These are phyloP conservation scores for Quercus glauca DNA, from an alignment of 306 rosid species.

Conservation along the genomic window DNA sequence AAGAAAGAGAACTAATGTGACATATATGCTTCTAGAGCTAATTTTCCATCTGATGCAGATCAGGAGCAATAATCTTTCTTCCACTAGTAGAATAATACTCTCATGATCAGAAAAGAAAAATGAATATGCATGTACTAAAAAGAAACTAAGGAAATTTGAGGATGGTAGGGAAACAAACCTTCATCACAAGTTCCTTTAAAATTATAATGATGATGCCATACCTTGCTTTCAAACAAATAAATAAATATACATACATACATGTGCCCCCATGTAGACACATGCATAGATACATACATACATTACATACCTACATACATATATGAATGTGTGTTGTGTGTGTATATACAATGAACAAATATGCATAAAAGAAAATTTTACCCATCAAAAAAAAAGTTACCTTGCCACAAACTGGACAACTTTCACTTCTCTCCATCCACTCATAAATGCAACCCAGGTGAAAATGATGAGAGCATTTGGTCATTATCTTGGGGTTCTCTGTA, in stretches of 20 bases:
- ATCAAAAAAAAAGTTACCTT: constrained; percentile 36
- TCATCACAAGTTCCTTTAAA: not conserved
- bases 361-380: constrained; percentile 26
- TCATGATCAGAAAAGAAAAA: not conserved
- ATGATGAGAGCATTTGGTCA: constrained; percentile 92
- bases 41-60: not conserved
- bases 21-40: not conserved
- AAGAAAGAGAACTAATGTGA: not conserved
- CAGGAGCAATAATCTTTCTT: not conserved
- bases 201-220: not conserved
- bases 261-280: not conserved
- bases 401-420: constrained; percentile 98
- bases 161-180: not conserved
- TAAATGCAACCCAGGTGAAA: constrained; percentile 99
- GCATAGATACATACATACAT: not conserved
- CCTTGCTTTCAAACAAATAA: not conserved
- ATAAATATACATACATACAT: not conserved
- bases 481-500: constrained; percentile 86
- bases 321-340: not conserved
- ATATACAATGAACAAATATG: not conserved
- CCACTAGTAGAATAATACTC: not conserved
- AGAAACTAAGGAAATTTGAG: not conserved
- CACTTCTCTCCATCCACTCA: constrained; percentile 99
- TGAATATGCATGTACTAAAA: not conserved
- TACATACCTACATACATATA: not conserved